Percentiles rank a stretch among this genome's conserved stretches.
Evolutionary conservation across 2,329 filamentous ascomycete genomes (phyloP).

Genomic region (Phymatotrichopsis omnivora): DNA sequence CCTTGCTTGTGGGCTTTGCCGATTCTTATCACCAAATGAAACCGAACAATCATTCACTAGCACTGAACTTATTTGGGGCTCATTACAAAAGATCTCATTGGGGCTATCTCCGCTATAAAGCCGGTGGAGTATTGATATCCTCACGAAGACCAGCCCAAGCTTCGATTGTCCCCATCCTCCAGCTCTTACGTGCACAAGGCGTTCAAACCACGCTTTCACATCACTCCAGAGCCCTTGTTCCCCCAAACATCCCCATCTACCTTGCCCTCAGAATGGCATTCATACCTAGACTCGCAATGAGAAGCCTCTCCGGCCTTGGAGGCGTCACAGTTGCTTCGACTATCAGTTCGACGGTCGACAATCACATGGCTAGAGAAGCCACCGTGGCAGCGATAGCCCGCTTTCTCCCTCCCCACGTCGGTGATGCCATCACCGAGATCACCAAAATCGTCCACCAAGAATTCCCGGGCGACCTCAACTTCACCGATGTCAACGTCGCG

Average conservation of each 20-base stretch:
- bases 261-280: neutral
- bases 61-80: too few species aligned
- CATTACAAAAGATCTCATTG: constrained; percentile 8
- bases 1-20: neutral
- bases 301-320: neutral
- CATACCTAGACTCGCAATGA: neutral
- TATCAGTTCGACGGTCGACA: neutral
- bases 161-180: too few species aligned
- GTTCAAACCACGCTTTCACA: too few species aligned
- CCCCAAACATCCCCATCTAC: neutral
- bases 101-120: neutral
- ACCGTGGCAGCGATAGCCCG: neutral
- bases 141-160: neutral
- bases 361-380: neutral
- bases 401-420: constrained; percentile 1
- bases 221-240: neutral
- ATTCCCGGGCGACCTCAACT: constrained; percentile 2
- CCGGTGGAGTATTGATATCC: neutral
- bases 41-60: too few species aligned
- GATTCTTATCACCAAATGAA: too few species aligned
- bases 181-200: too few species aligned
- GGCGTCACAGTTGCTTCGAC: neutral
- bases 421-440: constrained; percentile 1
- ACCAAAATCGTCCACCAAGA: neutral
- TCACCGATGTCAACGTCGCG: neutral